Evolutionary conservation across 2,329 filamentous ascomycete species (phyloP).

Genomic region (Calycina herbarum): DNA sequence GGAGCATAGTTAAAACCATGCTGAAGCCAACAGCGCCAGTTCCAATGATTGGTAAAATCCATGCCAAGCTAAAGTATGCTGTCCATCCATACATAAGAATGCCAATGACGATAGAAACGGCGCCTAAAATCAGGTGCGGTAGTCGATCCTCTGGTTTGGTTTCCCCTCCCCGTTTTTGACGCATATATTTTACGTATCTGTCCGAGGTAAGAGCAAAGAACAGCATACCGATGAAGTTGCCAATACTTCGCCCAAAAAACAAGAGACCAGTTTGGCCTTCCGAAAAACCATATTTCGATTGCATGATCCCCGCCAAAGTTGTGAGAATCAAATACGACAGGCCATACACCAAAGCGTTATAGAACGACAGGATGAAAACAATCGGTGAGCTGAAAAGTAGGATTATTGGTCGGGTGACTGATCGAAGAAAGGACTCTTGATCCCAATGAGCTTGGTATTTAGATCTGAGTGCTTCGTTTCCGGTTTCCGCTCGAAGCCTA

Average conservation of each 20-base stretch:
- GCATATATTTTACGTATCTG: neutral
- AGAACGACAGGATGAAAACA: neutral
- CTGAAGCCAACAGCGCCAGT: conserved; percentile 57
- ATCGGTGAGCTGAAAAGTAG: neutral
- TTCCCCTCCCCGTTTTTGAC: neutral
- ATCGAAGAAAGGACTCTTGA: neutral
- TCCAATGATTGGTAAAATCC: conserved; percentile 71
- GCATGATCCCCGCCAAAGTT: neutral
- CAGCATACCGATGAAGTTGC: neutral
- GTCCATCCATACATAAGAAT: conserved; percentile 69
- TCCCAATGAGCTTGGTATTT: neutral
- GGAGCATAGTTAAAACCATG: conserved; percentile 47
- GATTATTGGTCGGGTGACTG: neutral
- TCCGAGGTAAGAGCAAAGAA: neutral
- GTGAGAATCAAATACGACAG: neutral
- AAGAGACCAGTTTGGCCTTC: neutral
- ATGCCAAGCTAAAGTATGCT: conserved; percentile 69
- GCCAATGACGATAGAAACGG: neutral
- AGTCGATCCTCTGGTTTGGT: neutral
- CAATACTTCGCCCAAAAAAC: neutral
- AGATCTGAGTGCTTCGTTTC: neutral
- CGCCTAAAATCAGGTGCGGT: neutral
- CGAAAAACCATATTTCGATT: neutral
- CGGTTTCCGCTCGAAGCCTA: neutral
- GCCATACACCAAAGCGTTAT: neutral